A percentile compares a stretch with the other conserved stretches of the same genome.
These are phyloP conservation scores for Hypoxylon sp. DNA, from an alignment of 2,329 filamentous ascomycete species.

Conservation along the genomic window DNA sequence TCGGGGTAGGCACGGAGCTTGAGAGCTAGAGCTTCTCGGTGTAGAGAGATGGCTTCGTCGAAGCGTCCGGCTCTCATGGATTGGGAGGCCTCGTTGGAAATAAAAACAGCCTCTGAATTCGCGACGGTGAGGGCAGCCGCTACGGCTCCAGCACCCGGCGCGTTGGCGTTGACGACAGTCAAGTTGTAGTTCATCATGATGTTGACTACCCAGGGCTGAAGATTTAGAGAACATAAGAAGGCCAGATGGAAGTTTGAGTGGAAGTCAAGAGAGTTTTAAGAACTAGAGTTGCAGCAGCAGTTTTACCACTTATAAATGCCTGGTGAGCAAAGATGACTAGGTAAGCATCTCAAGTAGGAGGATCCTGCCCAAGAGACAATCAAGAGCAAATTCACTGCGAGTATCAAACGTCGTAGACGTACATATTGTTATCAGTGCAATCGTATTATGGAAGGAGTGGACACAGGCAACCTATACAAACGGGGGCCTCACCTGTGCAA, in stretches of 20 bases:
- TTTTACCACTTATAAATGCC: neutral
- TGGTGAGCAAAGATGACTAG: neutral
- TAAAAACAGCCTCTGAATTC: neutral
- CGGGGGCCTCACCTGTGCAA: neutral
- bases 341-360: neutral
- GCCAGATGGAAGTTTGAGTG: neutral
- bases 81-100: conserved; percentile 15
- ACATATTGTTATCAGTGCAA: no score
- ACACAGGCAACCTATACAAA: neutral
- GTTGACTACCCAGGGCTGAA: neutral
- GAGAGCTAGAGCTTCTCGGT: conserved; percentile 31
- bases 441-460: neutral
- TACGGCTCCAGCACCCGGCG: neutral
- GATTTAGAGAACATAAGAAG: neutral
- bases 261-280: neutral
- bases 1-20: conserved; percentile 36
- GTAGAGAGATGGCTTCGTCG: conserved; percentile 32
- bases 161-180: neutral
- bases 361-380: neutral
- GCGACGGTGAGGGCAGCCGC: neutral
- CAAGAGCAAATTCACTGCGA: neutral
- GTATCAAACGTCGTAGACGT: neutral
- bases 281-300: neutral
- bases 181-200: conserved; percentile 10
- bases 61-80: conserved; percentile 2